Evolutionary conservation across 2,329 filamentous ascomycete genomes (phyloP), one percentile per base, ranked within the genome.

Genomic region (Ophiocordyceps unilateralis): DNA sequence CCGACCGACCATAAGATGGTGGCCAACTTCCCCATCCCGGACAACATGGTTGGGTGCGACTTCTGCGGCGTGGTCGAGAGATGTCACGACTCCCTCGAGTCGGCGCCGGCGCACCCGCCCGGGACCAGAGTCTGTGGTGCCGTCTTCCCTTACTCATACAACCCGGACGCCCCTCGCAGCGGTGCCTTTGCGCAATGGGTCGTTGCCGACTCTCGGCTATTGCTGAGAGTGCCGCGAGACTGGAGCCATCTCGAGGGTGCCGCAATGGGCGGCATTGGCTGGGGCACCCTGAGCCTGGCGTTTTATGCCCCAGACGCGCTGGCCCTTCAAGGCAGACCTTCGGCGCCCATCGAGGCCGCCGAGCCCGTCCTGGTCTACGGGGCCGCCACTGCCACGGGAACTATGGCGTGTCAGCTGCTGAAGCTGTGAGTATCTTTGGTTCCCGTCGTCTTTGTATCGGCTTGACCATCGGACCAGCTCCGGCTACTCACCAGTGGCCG

Each of bases 351-450:
- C 6, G 28, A 39, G n/a, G 39, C n/a, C 5, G 23, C 20, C 15
- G 24, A 40, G 9, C 51, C 53, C 1, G 52, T 59, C 3, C 40
- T 59, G 2, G 50, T 59, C 2, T 58, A 56, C 19, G 57, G 56
- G 5, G 57, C 48, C 4, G 51, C 47, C 0, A 56, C 56, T 2
- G 53, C 53, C 1, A 52, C 53, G 0, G 57, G 56, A 2, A 55
- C 50, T 0, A 53, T 57, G 45, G 54, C 56, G 1, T 48, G 44
- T 28, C 56, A 58, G 37, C n/a, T 58, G 4, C 41, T 58, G 22
- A 50, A 45, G 20, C 36, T 44, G 55, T 54, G 30, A 44, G 50
- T 50, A 2, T 6, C 9, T 28, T 5, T 28, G 6, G n/a, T 7
- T 15, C 34, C 24, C n/a, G n/a, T n/a, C n/a, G n/a, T n/a, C n/a